These are phyloP conservation scores for Rhodotorula babjevae DNA, from an alignment of 768 basidiomycete species.

Conservation along the genomic window DNA sequence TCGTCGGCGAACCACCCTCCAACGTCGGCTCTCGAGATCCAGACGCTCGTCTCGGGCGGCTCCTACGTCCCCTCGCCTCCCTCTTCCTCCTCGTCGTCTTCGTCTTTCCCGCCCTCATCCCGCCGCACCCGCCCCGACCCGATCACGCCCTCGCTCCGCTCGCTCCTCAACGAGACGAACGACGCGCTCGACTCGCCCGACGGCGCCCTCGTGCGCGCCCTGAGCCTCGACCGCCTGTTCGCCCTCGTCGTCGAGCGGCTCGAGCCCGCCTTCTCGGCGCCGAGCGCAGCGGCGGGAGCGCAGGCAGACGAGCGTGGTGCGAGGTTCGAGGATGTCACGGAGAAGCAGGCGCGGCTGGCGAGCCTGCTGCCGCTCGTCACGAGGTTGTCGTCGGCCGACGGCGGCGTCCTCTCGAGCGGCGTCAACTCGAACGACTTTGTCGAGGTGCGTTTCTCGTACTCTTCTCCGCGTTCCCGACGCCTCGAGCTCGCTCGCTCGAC, in stretches of 20 bases:
- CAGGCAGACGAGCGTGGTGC: conserved; percentile 9
- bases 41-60: conserved; percentile 27
- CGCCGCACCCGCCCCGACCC: conserved; percentile 31
- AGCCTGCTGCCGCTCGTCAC: conserved; percentile 74
- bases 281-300: conserved; percentile 34
- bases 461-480: neutral
- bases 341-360: conserved; percentile 62
- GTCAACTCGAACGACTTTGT: conserved; percentile 61
- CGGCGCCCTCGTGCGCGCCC: conserved; percentile 65
- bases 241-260: conserved; percentile 62
- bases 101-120: neutral
- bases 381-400: conserved; percentile 54
- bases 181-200: conserved; percentile 62
- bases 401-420: neutral
- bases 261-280: conserved; percentile 48
- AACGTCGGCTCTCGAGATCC: conserved; percentile 62
- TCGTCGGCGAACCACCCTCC: conserved; percentile 69
- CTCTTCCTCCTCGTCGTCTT: conserved; percentile 53
- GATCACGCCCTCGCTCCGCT: conserved; percentile 54
- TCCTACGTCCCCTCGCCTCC: conserved; percentile 53
- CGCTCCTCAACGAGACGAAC: conserved; percentile 67
- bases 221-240: conserved; percentile 67
- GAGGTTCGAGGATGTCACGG: conserved; percentile 35
- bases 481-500: too few relatives aligned
- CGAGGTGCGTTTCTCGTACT: conserved; percentile 52